Percentiles rank a stretch among this genome's conserved stretches.
These are phyloP conservation scores for Cardamine resedifolia DNA, from an alignment of 345 rosid species.

Conservation along the genomic window DNA sequence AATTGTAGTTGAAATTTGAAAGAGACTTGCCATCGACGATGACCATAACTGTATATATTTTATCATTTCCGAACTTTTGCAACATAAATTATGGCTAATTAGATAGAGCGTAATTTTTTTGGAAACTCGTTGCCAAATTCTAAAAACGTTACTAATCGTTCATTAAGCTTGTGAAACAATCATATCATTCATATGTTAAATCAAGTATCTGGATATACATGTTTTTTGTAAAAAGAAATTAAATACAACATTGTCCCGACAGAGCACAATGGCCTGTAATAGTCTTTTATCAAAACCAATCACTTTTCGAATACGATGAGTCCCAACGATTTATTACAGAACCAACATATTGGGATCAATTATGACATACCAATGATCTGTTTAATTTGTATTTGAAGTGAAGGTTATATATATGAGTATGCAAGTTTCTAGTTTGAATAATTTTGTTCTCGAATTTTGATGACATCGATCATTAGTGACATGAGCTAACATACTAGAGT, in stretches of 20 bases:
- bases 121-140: neutral
- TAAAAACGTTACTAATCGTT: neutral
- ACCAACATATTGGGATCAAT: constrained; percentile 34
- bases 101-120: neutral
- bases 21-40: neutral
- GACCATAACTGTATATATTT: neutral
- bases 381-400: constrained; percentile 1
- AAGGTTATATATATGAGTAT: constrained; percentile 15
- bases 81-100: neutral
- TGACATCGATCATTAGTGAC: neutral
- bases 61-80: neutral
- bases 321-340: constrained; percentile 24
- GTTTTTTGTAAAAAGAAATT: neutral
- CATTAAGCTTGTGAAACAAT: neutral
- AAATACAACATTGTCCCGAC: constrained; percentile 22
- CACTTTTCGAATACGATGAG: constrained; percentile 16
- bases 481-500: neutral
- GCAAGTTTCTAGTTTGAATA: neutral
- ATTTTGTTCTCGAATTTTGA: neutral
- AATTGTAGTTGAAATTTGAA: neutral
- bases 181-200: constrained; percentile 4
- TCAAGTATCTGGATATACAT: constrained; percentile 2
- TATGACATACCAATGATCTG: constrained; percentile 10
- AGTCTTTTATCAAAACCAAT: constrained; percentile 23
- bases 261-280: constrained; percentile 28